Percentiles rank a stretch among this genome's conserved stretches.
Conservation (phyloP, 2,329 filamentous ascomycete species). For the Cladosporium velox region DNA sequence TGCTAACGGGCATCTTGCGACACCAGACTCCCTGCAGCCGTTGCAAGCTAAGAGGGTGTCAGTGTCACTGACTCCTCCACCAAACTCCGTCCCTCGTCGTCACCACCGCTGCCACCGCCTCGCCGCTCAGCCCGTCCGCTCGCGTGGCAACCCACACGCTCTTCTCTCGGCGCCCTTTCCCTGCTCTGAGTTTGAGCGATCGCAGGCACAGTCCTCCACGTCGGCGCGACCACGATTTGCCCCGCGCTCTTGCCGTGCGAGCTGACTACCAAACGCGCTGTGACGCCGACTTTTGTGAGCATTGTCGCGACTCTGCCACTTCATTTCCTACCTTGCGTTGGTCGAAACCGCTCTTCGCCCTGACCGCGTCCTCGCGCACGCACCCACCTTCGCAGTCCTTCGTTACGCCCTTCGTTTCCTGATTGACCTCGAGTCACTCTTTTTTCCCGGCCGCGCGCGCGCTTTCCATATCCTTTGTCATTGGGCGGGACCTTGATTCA, state of each 20-base stretch:
- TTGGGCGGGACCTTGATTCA: slow-evolving; percentile 18
- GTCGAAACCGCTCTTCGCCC: slow-evolving; percentile 19
- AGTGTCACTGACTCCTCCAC: slow-evolving; percentile 18
- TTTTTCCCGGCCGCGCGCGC: slow-evolving; percentile 20
- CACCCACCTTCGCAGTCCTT: slow-evolving; percentile 14
- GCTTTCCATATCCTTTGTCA: slow-evolving; percentile 20
- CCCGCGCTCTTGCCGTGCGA: slow-evolving; percentile 18
- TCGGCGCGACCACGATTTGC: slow-evolving; percentile 18
- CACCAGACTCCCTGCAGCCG: slow-evolving; percentile 19
- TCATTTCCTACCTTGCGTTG: slow-evolving; percentile 18
- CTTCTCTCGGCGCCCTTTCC: slow-evolving; percentile 20
- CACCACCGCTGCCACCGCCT: slow-evolving; percentile 9
- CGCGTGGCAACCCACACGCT: slow-evolving; percentile 19
- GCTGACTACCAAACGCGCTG: slow-evolving; percentile 18
- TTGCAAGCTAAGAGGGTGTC: slow-evolving; percentile 13
- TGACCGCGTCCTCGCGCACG: slow-evolving; percentile 8
- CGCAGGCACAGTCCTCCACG: slow-evolving; percentile 13
- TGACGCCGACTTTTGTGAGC: slow-evolving; percentile 18
- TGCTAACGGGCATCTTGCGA: slow-evolving; percentile 21
- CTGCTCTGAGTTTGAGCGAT: slow-evolving; percentile 21
- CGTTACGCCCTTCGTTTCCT: slow-evolving; percentile 31
- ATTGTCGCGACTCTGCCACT: slow-evolving; percentile 17
- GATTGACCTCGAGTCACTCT: slow-evolving; percentile 26
- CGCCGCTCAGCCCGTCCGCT: slow-evolving; percentile 15
- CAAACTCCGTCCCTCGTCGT: slow-evolving; percentile 11